Base-by-base conservation (phyloP, 2,329 filamentous ascomycete genomes). In the Lasiodiplodia sp. region DNA sequence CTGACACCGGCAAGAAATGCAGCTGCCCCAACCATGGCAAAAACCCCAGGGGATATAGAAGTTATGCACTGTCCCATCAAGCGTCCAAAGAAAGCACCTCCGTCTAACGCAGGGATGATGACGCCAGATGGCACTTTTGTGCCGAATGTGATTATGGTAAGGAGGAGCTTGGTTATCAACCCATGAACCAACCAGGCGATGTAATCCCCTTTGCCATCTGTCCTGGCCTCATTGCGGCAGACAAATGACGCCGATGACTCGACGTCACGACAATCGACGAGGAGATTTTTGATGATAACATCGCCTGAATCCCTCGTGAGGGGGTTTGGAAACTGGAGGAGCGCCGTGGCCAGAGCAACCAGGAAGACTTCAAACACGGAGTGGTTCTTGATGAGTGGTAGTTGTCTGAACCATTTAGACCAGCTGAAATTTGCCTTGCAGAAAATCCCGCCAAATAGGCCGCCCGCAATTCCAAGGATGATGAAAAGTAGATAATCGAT, bases 111-210 rank as follows among this genome's bases (percentile, higher is more conserved):
- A 0, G 87, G 87, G 64, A 89, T 88, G 74, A 89, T 89, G 68
- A 89, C 85, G 1, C 87, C 87, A 0, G 84, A 86, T 0, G 87
- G 87, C 1, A 89, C 86, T 77, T 88, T 88, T 76, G 84, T 83
- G 16, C 87, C 87, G 71, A 88, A 88, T 0, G 87, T 88, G 49
- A 88, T 83, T 70, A 84, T 87, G 0, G 85, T 88, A 10, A 88
- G 80, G 18, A 87, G 70, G 2, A 88, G 80, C 75, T 89, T 88
- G 23, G 83, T 81, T 1, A 87, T 70, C 0, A 84, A 86, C 3
- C 86, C 87, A 71, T 87, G 84, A 6, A 84, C 72, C 4, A 89
- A 79, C 79, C 80, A 87, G 38, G 79, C 81, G 60, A 86, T 79
- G 70, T 88, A 88, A 4, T 63, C 53, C 69, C 77, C 76, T 51